Conservation (phyloP, 2,329 filamentous ascomycete genomes). For the Trichoderma harzianum region DNA sequence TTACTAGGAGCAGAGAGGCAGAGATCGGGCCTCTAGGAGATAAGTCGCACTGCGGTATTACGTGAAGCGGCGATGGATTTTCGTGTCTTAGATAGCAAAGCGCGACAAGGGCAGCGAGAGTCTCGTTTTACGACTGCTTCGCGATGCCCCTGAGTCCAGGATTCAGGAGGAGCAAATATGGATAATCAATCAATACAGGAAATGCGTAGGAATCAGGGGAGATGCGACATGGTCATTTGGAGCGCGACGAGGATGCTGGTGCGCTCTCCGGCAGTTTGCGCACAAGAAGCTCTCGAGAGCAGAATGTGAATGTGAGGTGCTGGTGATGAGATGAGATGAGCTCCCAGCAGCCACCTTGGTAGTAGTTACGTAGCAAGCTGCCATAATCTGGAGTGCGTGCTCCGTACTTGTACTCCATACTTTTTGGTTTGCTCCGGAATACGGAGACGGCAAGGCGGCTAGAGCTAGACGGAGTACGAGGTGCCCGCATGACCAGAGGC, state of each 20-base stretch:
- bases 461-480: background rate
- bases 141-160: constrained; percentile 1
- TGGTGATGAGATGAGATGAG: background rate
- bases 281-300: background rate
- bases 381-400: background rate
- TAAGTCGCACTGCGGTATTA: background rate
- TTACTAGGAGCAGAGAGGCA: background rate
- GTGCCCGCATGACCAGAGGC: background rate
- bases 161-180: background rate
- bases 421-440: background rate
- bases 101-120: constrained; percentile 3
- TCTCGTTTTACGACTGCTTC: background rate
- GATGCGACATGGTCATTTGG: background rate
- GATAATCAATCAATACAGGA: background rate
- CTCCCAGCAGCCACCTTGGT: background rate
- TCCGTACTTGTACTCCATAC: background rate
- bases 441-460: background rate
- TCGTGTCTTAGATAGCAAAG: background rate
- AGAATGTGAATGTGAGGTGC: background rate
- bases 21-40: background rate
- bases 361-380: background rate
- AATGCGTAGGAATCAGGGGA: background rate
- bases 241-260: background rate
- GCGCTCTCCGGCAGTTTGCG: background rate
- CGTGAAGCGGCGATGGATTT: background rate